Evolutionary conservation across 2,329 filamentous ascomycete species (phyloP), one percentile per base, ranked within the genome.

Genomic region (Pseudogymnoascus sp.): DNA sequence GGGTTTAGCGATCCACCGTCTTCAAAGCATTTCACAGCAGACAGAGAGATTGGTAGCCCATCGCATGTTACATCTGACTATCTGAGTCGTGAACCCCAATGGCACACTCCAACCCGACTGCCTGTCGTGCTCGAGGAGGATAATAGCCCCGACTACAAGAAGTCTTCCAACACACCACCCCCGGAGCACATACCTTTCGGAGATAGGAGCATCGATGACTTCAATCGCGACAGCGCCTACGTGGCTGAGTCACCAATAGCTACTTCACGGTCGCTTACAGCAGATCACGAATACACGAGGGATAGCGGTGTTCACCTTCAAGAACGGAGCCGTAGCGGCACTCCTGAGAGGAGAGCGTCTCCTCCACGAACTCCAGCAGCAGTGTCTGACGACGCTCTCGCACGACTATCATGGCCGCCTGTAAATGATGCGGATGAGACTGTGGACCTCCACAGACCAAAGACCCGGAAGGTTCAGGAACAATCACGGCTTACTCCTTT

Each of bases 241-340:
- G 74, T 75, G 24, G 72, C 77, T 4, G 79, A 77, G 53, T 80
- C 81, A 2, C 77, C 81, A 13, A 74, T 75, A 40, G 73, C 21
- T 38, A 16, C 59, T 19, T 40, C 35, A 31, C 33, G 29, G 21
- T 47, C 29, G 14, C 29, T 37, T 33, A 38, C 59, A 24, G 31
- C 59, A 7, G 61, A 60, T 21, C 29, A 38, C 19, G 47, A 61
- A 47, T 61, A 40, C 29, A 16, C 29, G 19, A 33, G 44, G 47
- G 83, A 86, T 68, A 86, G 84, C 71, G 83, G 81, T 26, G 79
- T 85, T 31, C 80, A 85, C 67, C 74, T 84, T 47, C 79, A 77
- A 21, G 81, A 83, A 42, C 77, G 74, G 4, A 35, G 75, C 66
- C 71, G n/a, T 78, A 78, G 37, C 67, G 60, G 53, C 68, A 67